These are phyloP conservation scores for Fagopyrum esculentum DNA, from an alignment of 148 eudicot species.

Conservation along the genomic window DNA sequence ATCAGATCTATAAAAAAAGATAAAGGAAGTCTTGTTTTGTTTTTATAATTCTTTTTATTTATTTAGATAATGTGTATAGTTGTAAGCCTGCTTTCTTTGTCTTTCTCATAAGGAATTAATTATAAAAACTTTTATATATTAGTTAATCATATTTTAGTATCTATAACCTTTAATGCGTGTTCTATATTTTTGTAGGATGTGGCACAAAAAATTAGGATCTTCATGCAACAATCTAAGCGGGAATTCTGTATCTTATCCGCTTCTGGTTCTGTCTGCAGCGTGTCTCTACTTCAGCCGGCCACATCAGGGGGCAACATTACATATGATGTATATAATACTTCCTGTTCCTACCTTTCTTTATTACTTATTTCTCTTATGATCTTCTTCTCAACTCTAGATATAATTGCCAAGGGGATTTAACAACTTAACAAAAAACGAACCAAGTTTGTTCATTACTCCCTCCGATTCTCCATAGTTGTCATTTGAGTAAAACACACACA, in stretches of 20 bases:
- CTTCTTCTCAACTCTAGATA: background rate
- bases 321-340: conserved; percentile 48
- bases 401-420: background rate
- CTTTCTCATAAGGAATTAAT: background rate
- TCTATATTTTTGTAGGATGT: conserved; percentile 42
- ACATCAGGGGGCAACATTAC: conserved; percentile 68
- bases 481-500: too few relatives aligned
- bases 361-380: background rate
- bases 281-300: conserved; percentile 68
- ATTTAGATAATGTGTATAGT: background rate
- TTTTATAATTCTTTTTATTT: background rate
- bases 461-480: too few relatives aligned
- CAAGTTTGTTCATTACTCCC: too few relatives aligned
- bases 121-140: background rate
- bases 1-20: background rate
- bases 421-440: background rate
- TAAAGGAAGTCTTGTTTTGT: background rate
- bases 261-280: conserved; percentile 67
- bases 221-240: conserved; percentile 64
- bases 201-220: conserved; percentile 59
- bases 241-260: conserved; percentile 83
- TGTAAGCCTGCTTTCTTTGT: too few relatives aligned
- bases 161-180: background rate
- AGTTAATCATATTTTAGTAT: background rate
- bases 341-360: background rate